A percentile compares a stretch with the other conserved stretches of the same genome.
Evolutionary conservation across 164 flowering plant genomes (phyloP).

Genomic region (Saururus chinensis): DNA sequence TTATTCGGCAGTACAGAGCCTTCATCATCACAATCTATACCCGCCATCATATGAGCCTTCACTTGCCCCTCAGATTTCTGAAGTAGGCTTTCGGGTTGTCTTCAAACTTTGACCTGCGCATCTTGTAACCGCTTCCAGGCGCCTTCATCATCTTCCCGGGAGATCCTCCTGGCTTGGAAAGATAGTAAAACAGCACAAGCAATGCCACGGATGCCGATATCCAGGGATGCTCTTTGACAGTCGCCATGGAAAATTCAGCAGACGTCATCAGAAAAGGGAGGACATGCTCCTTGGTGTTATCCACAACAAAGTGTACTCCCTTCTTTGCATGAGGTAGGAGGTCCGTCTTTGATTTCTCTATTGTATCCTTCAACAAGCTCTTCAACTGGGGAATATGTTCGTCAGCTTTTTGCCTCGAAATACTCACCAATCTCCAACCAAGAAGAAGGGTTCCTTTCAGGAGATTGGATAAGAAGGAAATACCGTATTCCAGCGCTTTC

Average conservation of each 20-base stretch:
- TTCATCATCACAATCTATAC: no score
- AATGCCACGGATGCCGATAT: not conserved
- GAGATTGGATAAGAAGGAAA: no score
- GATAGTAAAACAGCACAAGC: not conserved
- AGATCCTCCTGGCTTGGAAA: not conserved
- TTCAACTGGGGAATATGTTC: not conserved
- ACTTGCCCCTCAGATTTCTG: not conserved
- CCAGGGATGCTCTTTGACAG: not conserved
- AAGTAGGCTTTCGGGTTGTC: not conserved
- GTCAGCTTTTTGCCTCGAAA: not conserved
- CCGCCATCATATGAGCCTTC: no score
- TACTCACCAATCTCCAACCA: no score
- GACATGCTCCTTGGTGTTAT: not conserved
- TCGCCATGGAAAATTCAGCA: no score
- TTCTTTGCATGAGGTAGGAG: not conserved
- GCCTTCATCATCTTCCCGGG: slow-evolving; percentile 4
- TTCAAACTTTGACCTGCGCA: not conserved
- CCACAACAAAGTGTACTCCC: not conserved
- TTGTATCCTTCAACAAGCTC: no score
- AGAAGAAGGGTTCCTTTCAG: no score
- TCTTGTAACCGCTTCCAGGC: not conserved
- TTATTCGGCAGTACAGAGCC: no score
- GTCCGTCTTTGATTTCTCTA: no score
- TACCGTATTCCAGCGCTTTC: no score
- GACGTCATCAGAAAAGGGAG: not conserved